Conservation (phyloP, 2,329 filamentous ascomycete species). For the Cladophialophora bantiana region DNA sequence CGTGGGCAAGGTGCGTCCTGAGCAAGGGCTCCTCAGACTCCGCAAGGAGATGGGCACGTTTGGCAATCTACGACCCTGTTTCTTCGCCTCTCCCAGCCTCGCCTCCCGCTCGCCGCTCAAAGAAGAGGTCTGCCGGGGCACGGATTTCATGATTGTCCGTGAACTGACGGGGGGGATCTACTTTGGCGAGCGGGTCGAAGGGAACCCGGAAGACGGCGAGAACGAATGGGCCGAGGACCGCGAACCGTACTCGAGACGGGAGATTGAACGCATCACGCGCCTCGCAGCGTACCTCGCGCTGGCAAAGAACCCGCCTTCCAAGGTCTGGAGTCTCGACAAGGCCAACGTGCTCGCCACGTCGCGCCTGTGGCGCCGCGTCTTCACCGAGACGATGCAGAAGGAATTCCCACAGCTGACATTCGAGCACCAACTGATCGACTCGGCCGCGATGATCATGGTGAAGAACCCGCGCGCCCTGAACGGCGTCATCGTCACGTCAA, state of each 20-base stretch:
- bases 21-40: conserved; percentile 88
- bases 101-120: conserved; percentile 88
- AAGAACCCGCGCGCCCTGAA: conserved; percentile 90
- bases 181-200: conserved; percentile 87
- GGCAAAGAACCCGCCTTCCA: conserved; percentile 74
- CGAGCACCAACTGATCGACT: conserved; percentile 91
- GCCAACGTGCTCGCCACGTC: conserved; percentile 94
- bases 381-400: conserved; percentile 80
- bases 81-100: conserved; percentile 87
- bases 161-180: conserved; percentile 94
- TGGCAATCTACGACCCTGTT: conserved; percentile 94
- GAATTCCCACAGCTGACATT: conserved; percentile 89
- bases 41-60: conserved; percentile 94
- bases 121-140: conserved; percentile 80
- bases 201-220: conserved; percentile 70
- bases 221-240: conserved; percentile 73
- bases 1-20: conserved; percentile 83
- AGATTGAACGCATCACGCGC: conserved; percentile 87
- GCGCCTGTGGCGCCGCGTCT: conserved; percentile 85
- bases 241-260: conserved; percentile 81
- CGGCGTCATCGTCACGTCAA: conserved; percentile 89
- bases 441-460: conserved; percentile 96
- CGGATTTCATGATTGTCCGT: conserved; percentile 90
- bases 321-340: conserved; percentile 91
- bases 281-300: conserved; percentile 82